Conservation (phyloP, 768 basidiomycete genomes). For the Saitozyma podzolica region DNA sequence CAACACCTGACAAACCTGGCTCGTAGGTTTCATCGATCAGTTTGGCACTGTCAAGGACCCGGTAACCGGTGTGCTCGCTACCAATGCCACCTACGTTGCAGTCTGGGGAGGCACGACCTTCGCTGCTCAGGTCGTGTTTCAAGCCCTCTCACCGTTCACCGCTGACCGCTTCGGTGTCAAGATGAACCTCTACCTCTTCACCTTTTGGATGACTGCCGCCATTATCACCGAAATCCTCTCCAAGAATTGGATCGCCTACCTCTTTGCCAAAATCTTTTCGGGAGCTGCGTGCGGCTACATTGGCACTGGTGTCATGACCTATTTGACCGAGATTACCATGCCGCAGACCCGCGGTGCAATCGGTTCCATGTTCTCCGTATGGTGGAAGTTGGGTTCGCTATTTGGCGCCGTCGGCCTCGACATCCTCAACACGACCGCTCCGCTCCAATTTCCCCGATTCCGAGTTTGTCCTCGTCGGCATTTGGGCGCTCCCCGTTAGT, state of each 20-base stretch:
- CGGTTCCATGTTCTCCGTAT: slow-evolving; percentile 9
- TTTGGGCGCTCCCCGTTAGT: slow-evolving; percentile 5
- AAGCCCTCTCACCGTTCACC: slow-evolving; percentile 8
- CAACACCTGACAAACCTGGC: background rate
- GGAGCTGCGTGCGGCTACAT: slow-evolving; percentile 2
- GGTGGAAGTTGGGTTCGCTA: slow-evolving; percentile 11
- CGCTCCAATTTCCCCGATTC: slow-evolving; percentile 1
- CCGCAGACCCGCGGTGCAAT: slow-evolving; percentile 17
- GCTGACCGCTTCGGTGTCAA: slow-evolving; percentile 17
- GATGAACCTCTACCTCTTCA: slow-evolving; percentile 14
- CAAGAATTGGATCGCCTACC: slow-evolving; percentile 20
- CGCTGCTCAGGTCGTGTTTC: slow-evolving; percentile 1
- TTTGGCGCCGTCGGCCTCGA: slow-evolving; percentile 14
- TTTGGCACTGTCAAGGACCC: slow-evolving; percentile 10
- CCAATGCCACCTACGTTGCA: slow-evolving; percentile 14
- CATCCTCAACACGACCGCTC: background rate
- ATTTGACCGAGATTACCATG: slow-evolving; percentile 16
- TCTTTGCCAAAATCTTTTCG: slow-evolving; percentile 19
- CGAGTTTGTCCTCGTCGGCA: slow-evolving; percentile 18
- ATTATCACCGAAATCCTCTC: slow-evolving; percentile 22
- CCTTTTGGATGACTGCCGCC: slow-evolving; percentile 7
- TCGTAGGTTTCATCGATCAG: slow-evolving; percentile 12
- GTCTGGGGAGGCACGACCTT: slow-evolving; percentile 13
- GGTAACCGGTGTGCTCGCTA: slow-evolving; percentile 1
- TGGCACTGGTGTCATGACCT: background rate